Base-by-base conservation (phyloP, 768 basidiomycete species). In the Podaxis sp. region DNA sequence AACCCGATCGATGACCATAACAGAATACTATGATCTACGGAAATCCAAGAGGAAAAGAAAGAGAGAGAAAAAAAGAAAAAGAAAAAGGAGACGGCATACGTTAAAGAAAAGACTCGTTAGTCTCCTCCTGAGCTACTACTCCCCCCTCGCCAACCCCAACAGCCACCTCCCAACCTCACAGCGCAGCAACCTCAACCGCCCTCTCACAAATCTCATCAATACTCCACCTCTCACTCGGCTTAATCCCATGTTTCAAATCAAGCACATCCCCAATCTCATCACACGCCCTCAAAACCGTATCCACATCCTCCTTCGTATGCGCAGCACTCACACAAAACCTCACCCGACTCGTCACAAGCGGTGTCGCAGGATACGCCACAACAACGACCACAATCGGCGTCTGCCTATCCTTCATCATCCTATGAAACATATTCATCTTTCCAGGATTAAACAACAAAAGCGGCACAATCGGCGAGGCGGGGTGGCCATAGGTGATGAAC, bases 271-370 rank as follows among this genome's bases (percentile, higher is more conserved):
- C 97, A 62, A 98, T 79, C 73, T 97, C 95, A 72, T 97, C 93
- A 68, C 89, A 93, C 6, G 96, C 95, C 46, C 82, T 76, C 51
- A 99, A 78, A 28, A 98, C 76, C 11, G 77, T 76, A 75, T 99
- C 97, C 61, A 98, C 86, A 69, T 99, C 97, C 66, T 94, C 90
- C 78, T 99, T 99, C 59, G 95, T 98, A 79, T 99, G 97, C 51
- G 94, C 79, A 10, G 96, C 91, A 60, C 91, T 93, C 14, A 98
- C 81, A 70, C 97, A 98, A 81, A 98, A 97, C 67, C 97, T 81
- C 56, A 95, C 93, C 28, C 97, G 84, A 47, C 86, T 83, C 9
- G 92, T 93, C 63, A 94, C 86, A 42, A 98, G 83, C 14, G 94
- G 87, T 27, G 95, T 97, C 1, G 95, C 94, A 5, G 89, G 91